These are phyloP conservation scores for Flaveria linearis DNA, from an alignment of 129 eudicot species.

Conservation along the genomic window DNA sequence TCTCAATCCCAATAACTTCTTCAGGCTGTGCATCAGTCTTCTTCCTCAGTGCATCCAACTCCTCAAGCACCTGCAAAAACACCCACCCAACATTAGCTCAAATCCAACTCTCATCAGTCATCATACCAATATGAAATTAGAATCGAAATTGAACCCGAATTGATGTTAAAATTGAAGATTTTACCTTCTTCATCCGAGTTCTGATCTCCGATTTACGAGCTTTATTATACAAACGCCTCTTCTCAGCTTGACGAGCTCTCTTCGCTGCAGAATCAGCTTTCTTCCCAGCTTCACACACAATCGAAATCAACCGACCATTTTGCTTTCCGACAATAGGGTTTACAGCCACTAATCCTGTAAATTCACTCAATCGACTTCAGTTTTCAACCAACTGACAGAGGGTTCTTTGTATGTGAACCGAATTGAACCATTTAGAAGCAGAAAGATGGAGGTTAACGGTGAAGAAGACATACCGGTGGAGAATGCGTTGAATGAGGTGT, in stretches of 20 bases:
- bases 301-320: slow-evolving; percentile 32
- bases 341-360: slow-evolving; percentile 53
- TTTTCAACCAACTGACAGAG: neutral
- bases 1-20: slow-evolving; percentile 75
- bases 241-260: slow-evolving; percentile 86
- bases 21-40: slow-evolving; percentile 71
- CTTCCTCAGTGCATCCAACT: slow-evolving; percentile 64
- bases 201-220: slow-evolving; percentile 72
- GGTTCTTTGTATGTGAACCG: neutral
- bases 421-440: neutral
- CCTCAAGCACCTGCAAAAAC: slow-evolving; percentile 60
- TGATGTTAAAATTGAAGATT: neutral
- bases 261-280: slow-evolving; percentile 87
- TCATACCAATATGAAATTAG: neutral
- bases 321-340: slow-evolving; percentile 44
- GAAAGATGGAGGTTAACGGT: neutral
- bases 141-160: neutral
- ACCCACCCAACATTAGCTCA: neutral
- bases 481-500: slow-evolving; percentile 52
- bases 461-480: slow-evolving; percentile 52
- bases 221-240: slow-evolving; percentile 68
- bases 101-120: neutral
- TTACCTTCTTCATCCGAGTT: slow-evolving; percentile 91
- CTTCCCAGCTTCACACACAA: slow-evolving; percentile 81
- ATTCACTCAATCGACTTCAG: neutral